phyloP scores from a whole-genome alignment of 2,329 filamentous ascomycete genomes.

The Penicillium brasilianum region DNA sequence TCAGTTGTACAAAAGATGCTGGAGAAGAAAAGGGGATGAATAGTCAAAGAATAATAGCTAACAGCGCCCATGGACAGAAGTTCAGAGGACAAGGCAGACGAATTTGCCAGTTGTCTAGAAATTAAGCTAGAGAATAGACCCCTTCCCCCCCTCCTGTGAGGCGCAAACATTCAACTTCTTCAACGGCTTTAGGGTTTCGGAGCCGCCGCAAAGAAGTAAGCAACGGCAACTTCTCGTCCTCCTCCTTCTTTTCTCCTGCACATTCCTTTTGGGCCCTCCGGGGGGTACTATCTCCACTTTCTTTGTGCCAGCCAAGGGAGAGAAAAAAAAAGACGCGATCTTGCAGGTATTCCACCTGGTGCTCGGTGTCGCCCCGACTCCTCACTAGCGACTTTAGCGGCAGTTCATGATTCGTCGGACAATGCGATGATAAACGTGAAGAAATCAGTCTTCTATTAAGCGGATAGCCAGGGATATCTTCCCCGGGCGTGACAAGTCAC shows the following conservation, averaged over 20 bases:
- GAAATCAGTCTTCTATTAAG: conserved; percentile 17
- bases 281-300: background rate
- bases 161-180: background rate
- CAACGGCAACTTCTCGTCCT: background rate
- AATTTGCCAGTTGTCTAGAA: no score
- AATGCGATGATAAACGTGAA: conserved; percentile 23
- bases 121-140: conserved; percentile 16
- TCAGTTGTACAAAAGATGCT: conserved; percentile 13
- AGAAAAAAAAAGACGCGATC: conserved; percentile 2
- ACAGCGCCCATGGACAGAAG: no score
- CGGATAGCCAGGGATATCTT: background rate
- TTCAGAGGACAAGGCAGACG: no score
- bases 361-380: conserved; percentile 17
- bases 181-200: conserved; percentile 8
- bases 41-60: no score
- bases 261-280: background rate
- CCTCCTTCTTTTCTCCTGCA: background rate
- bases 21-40: no score
- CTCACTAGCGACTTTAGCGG: conserved; percentile 27
- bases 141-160: background rate
- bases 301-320: background rate
- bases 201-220: conserved; percentile 4
- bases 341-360: background rate
- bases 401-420: conserved; percentile 24
- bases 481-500: background rate